A percentile compares a stretch with the other conserved stretches of the same genome.
Conservation (phyloP, 2,329 filamentous ascomycete species). For the Escovopsis sp. region DNA sequence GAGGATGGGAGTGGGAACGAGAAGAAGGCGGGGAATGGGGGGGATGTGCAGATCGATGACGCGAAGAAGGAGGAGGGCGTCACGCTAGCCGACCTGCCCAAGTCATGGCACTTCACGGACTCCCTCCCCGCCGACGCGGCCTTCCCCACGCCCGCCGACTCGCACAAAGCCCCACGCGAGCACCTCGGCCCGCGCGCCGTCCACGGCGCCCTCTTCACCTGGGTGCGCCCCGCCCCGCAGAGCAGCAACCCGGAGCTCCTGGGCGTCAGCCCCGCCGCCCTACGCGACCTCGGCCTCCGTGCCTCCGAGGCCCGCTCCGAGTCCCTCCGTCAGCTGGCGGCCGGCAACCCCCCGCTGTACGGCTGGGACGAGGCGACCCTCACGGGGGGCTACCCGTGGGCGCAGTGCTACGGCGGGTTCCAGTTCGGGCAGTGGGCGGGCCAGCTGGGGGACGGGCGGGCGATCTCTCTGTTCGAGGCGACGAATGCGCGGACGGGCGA, state of each 20-base stretch:
- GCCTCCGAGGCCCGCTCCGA: conserved; percentile 51
- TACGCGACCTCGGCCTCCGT: conserved; percentile 66
- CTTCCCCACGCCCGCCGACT: conserved; percentile 67
- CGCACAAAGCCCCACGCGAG: conserved; percentile 65
- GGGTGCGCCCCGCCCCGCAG: conserved; percentile 64
- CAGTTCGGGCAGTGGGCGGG: conserved; percentile 82
- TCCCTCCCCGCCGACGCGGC: conserved; percentile 58
- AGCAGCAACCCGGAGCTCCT: conserved; percentile 60
- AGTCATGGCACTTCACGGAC: conserved; percentile 50
- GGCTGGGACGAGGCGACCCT: conserved; percentile 56
- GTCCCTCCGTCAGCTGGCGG: conserved; percentile 62
- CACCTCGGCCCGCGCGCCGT: conserved; percentile 70
- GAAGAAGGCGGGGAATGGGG: too few relatives aligned
- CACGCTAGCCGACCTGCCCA: conserved; percentile 41
- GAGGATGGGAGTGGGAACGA: too few relatives aligned
- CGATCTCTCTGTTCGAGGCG: conserved; percentile 85
- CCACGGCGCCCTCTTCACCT: conserved; percentile 74
- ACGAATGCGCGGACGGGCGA: conserved; percentile 56
- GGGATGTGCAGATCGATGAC: too few relatives aligned
- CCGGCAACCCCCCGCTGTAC: conserved; percentile 65
- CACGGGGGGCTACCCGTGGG: conserved; percentile 82
- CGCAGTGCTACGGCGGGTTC: conserved; percentile 88
- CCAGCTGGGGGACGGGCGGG: conserved; percentile 85
- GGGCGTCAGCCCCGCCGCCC: conserved; percentile 60
- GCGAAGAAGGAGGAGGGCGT: conserved; percentile 12